A percentile compares a stretch with the other conserved stretches of the same genome.
phyloP scores from a whole-genome alignment of 371 early-diverging fungal species.

The Phascolomyces articulosus region DNA sequence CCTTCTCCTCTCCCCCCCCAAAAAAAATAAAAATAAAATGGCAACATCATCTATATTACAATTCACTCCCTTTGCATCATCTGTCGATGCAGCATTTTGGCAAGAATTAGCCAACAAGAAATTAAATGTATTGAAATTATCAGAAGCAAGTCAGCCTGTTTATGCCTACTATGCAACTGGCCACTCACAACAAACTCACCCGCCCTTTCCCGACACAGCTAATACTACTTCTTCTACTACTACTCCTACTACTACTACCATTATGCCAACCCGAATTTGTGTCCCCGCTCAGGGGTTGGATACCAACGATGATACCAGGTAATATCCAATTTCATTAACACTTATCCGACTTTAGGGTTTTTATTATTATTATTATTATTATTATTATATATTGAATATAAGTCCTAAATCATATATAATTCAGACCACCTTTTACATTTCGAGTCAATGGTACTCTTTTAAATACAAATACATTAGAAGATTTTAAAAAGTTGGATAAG shows the following conservation, averaged over 20 bases:
- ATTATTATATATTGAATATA: too few species aligned
- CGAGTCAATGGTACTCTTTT: slow-evolving; percentile 61
- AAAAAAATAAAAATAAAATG: not conserved
- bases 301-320: slow-evolving; percentile 24
- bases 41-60: slow-evolving; percentile 66
- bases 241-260: too few species aligned
- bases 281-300: slow-evolving; percentile 41
- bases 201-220: slow-evolving; percentile 20
- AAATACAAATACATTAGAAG: slow-evolving; percentile 93
- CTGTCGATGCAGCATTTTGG: slow-evolving; percentile 93
- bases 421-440: slow-evolving; percentile 50
- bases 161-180: slow-evolving; percentile 69
- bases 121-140: slow-evolving; percentile 78
- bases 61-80: slow-evolving; percentile 82
- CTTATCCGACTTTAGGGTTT: not conserved
- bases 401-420: too few species aligned
- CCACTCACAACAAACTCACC: slow-evolving; percentile 9
- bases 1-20: too few species aligned
- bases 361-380: not conserved
- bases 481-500: slow-evolving; percentile 83
- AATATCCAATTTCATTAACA: slow-evolving; percentile 6
- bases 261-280: slow-evolving; percentile 30
- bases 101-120: slow-evolving; percentile 79
- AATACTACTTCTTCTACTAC: too few species aligned
- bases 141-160: slow-evolving; percentile 61